phyloP scores from a whole-genome alignment of 306 rosid genomes.

The Parietaria judaica region DNA sequence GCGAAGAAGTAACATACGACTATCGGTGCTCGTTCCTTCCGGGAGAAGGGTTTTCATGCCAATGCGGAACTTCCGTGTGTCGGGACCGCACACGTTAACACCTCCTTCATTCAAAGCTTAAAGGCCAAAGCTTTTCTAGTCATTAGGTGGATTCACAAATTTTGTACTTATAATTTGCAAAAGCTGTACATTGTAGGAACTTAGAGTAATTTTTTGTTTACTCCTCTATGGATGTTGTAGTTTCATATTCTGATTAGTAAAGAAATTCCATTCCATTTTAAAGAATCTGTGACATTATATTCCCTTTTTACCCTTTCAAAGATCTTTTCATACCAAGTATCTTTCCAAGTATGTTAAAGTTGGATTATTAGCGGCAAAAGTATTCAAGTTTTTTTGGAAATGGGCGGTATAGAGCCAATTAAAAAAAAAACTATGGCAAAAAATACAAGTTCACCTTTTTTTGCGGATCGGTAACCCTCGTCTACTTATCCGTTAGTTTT shows the following conservation, averaged over 20 bases:
- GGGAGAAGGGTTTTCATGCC: slow-evolving; percentile 62
- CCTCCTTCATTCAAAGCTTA: slow-evolving; percentile 11
- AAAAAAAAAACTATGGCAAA: no score
- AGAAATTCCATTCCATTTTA: neutral
- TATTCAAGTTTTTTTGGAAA: no score
- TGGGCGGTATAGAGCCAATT: no score
- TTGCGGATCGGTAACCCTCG: no score
- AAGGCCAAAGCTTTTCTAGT: slow-evolving; percentile 13
- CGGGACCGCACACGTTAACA: slow-evolving; percentile 51
- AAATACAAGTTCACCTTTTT: no score
- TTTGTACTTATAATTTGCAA: neutral
- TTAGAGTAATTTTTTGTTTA: neutral
- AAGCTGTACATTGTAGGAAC: slow-evolving; percentile 8
- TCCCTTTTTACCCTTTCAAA: neutral
- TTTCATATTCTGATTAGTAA: neutral
- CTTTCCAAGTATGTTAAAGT: slow-evolving; percentile 27
- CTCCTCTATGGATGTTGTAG: neutral
- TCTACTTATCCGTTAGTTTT: neutral
- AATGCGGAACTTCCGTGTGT: slow-evolving; percentile 59
- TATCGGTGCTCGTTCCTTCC: slow-evolving; percentile 47
- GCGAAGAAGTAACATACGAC: slow-evolving; percentile 79
- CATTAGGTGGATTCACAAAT: neutral
- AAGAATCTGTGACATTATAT: neutral
- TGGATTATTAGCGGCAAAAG: neutral
- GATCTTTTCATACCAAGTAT: neutral